These are phyloP conservation scores for Pachysandra terminalis DNA, from an alignment of 164 flowering plant genomes.

Conservation along the genomic window DNA sequence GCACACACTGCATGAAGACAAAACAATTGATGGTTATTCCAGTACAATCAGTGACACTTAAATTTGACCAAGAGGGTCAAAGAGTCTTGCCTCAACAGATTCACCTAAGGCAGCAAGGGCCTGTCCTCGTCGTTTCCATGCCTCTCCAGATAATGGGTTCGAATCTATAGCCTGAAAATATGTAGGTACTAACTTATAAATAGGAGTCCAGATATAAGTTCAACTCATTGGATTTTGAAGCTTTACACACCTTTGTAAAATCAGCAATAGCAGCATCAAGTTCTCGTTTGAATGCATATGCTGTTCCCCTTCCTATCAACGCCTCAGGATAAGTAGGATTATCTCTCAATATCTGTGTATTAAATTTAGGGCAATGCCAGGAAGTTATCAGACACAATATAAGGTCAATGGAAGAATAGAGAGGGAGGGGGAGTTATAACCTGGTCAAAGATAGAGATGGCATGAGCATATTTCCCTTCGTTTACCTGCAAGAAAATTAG, in stretches of 20 bases:
- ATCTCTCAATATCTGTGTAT: slow-evolving; percentile 67
- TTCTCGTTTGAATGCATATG: slow-evolving; percentile 89
- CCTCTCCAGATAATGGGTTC: slow-evolving; percentile 89
- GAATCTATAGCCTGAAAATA: slow-evolving; percentile 64
- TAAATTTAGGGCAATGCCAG: background rate
- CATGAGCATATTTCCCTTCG: slow-evolving; percentile 86
- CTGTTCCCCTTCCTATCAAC: slow-evolving; percentile 95
- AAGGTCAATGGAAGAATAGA: too few species aligned
- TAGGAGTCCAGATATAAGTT: background rate
- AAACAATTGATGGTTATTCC: background rate
- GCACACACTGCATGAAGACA: background rate
- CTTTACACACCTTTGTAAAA: slow-evolving; percentile 65
- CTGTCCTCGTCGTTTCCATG: slow-evolving; percentile 98
- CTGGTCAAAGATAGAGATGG: slow-evolving; percentile 85
- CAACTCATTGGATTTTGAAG: background rate
- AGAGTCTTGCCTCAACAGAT: slow-evolving; percentile 57
- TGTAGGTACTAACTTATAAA: slow-evolving; percentile 1
- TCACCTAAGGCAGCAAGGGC: slow-evolving; percentile 96
- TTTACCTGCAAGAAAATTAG: slow-evolving; percentile 58
- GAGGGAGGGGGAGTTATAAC: slow-evolving; percentile 26
- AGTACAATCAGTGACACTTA: background rate
- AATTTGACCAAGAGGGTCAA: background rate
- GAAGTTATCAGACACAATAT: background rate
- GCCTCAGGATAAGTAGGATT: slow-evolving; percentile 91
- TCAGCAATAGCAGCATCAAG: slow-evolving; percentile 84